phyloP scores from a whole-genome alignment of 2,329 filamentous ascomycete genomes.

The Alternaria metachromatica region DNA sequence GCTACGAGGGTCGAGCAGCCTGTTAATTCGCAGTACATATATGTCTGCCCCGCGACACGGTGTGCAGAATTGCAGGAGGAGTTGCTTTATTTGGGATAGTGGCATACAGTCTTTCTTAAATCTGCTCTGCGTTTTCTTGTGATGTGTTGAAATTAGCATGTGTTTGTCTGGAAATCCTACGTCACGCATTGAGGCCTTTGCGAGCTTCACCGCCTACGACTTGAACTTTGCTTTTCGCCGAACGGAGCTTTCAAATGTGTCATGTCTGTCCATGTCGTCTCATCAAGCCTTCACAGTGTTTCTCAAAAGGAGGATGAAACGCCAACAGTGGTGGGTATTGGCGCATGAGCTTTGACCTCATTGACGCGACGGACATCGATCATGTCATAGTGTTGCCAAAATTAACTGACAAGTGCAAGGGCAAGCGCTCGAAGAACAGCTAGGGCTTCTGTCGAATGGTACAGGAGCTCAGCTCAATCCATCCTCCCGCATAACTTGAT shows the following conservation, averaged over 20 bases:
- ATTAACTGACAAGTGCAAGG: neutral
- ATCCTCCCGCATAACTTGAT: neutral
- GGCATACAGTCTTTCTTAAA: constrained; percentile 36
- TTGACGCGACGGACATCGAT: neutral
- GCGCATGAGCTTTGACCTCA: neutral
- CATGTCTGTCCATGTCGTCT: neutral
- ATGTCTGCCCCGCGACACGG: constrained; percentile 25
- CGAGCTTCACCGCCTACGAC: neutral
- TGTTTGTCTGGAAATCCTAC: neutral
- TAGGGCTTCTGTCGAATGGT: neutral
- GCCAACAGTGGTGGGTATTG: neutral
- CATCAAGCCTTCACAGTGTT: neutral
- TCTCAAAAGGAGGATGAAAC: neutral
- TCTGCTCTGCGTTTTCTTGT: constrained; percentile 34
- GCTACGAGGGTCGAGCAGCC: constrained; percentile 40
- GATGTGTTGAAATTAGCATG: neutral
- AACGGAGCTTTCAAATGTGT: neutral
- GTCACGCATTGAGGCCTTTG: neutral
- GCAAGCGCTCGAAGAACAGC: neutral
- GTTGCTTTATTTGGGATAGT: constrained; percentile 31
- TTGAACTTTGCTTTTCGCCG: neutral
- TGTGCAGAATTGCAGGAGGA: constrained; percentile 27
- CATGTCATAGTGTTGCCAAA: neutral
- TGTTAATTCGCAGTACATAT: constrained; percentile 43
- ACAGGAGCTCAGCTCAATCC: neutral